Percentiles rank a stretch among this genome's conserved stretches.
These are phyloP conservation scores for Arachnopeziza araneosa DNA, from an alignment of 2,329 filamentous ascomycete genomes.

Conservation along the genomic window DNA sequence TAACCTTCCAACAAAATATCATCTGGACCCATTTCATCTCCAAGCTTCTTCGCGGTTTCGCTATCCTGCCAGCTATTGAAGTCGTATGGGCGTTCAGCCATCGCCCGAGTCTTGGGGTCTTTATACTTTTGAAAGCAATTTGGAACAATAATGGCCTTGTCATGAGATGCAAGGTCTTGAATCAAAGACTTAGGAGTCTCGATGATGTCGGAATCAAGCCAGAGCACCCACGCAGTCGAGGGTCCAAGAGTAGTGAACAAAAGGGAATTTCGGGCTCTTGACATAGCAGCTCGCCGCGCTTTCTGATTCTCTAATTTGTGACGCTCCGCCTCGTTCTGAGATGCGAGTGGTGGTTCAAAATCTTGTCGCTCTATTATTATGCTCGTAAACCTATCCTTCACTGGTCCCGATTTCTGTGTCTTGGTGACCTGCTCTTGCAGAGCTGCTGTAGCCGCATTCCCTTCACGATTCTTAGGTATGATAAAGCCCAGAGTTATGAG, in stretches of 20 bases:
- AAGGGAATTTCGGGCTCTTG: conserved; percentile 85
- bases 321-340: conserved; percentile 80
- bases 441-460: conserved; percentile 76
- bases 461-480: conserved; percentile 86
- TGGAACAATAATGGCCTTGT: conserved; percentile 87
- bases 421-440: conserved; percentile 80
- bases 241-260: conserved; percentile 93
- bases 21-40: conserved; percentile 75
- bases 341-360: conserved; percentile 74
- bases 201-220: conserved; percentile 88
- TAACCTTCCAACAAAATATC: conserved; percentile 95
- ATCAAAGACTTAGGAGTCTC: conserved; percentile 82
- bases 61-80: conserved; percentile 98
- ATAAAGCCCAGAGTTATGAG: conserved; percentile 95
- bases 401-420: conserved; percentile 71
- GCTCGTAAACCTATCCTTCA: conserved; percentile 80
- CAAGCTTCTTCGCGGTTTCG: conserved; percentile 69
- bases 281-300: conserved; percentile 79
- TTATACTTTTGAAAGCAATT: conserved; percentile 91
- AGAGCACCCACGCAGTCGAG: conserved; percentile 90
- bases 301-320: conserved; percentile 93
- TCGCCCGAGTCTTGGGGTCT: conserved; percentile 61
- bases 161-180: conserved; percentile 81
- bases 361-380: conserved; percentile 95
- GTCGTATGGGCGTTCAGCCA: conserved; percentile 81